Percentiles rank a stretch among this genome's conserved stretches.
phyloP scores from a whole-genome alignment of 495 filamentous ascomycete species.

The Talaromyces nanjingensis region DNA sequence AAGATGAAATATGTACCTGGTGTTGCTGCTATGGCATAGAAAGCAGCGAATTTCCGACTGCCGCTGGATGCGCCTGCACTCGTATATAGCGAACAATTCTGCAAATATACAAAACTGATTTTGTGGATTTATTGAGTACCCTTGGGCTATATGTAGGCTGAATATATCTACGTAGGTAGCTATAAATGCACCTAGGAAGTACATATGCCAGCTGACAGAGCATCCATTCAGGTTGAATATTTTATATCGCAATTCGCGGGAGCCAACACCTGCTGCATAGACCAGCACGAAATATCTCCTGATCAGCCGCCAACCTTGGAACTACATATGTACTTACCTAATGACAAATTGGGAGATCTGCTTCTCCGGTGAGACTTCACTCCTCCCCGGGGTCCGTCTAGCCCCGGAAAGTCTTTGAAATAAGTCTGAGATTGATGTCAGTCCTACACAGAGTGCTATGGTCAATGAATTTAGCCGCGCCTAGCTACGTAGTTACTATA shows the following conservation, averaged over 20 bases:
- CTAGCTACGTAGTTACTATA: not conserved
- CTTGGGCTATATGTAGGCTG: not conserved
- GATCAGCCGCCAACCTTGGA: no score
- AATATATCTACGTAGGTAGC: not conserved
- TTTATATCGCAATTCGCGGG: not conserved
- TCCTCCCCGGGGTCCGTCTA: not conserved
- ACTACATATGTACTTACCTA: not conserved
- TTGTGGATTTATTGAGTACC: not conserved
- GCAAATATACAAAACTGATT: not conserved
- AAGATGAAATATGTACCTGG: not conserved
- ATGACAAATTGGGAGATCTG: not conserved
- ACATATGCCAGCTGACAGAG: not conserved
- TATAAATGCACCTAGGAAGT: not conserved
- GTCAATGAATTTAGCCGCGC: not conserved
- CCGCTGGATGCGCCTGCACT: conserved; percentile 6
- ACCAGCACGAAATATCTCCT: not conserved
- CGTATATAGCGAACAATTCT: not conserved
- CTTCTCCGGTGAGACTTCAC: not conserved
- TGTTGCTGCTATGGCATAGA: not conserved
- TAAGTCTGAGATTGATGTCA: not conserved
- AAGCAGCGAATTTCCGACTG: not conserved
- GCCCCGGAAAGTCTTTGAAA: not conserved
- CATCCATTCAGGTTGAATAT: not conserved
- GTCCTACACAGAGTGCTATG: no score
- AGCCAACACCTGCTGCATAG: not conserved